phyloP scores from a whole-genome alignment of 1,284 basidiomycete genomes.

The Athelia sp. region DNA sequence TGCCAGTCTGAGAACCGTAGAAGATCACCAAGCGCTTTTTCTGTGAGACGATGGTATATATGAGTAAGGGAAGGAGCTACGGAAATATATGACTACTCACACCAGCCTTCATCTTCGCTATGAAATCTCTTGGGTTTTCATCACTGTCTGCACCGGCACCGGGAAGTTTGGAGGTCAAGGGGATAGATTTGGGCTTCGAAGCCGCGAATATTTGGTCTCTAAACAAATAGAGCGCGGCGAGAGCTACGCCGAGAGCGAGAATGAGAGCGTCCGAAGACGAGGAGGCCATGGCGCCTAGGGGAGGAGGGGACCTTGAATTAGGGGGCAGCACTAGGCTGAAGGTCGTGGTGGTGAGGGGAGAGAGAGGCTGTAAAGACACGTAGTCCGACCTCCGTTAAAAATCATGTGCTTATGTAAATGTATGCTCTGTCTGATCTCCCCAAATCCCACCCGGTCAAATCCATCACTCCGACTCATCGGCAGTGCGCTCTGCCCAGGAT shows the following conservation, averaged over 20 bases:
- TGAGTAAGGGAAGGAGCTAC: too few species aligned
- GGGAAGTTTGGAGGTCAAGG: conserved; percentile 39
- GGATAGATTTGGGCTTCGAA: conserved; percentile 51
- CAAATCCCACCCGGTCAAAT: too few species aligned
- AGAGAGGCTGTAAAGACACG: too few species aligned
- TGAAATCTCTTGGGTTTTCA: conserved; percentile 84
- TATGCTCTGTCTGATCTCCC: too few species aligned
- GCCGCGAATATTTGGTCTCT: conserved; percentile 68
- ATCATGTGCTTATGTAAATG: too few species aligned
- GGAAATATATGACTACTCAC: too few species aligned
- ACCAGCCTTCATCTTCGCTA: conserved; percentile 84
- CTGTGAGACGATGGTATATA: conserved; percentile 40
- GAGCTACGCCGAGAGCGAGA: conserved; percentile 62
- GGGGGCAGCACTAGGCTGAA: too few species aligned
- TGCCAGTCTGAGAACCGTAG: conserved; percentile 95
- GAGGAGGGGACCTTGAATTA: too few species aligned
- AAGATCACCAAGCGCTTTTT: conserved; percentile 95
- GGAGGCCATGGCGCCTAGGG: conserved; percentile 21
- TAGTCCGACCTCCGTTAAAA: too few species aligned
- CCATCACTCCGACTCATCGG: too few species aligned
- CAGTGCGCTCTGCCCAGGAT: too few species aligned
- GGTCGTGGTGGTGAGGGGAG: too few species aligned
- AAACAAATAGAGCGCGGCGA: conserved; percentile 76
- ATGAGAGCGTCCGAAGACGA: conserved; percentile 63
- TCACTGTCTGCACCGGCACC: conserved; percentile 45